Evolutionary conservation across 768 basidiomycete genomes (phyloP), one percentile per base, ranked within the genome.

Genomic region (Sarcodon sp.): DNA sequence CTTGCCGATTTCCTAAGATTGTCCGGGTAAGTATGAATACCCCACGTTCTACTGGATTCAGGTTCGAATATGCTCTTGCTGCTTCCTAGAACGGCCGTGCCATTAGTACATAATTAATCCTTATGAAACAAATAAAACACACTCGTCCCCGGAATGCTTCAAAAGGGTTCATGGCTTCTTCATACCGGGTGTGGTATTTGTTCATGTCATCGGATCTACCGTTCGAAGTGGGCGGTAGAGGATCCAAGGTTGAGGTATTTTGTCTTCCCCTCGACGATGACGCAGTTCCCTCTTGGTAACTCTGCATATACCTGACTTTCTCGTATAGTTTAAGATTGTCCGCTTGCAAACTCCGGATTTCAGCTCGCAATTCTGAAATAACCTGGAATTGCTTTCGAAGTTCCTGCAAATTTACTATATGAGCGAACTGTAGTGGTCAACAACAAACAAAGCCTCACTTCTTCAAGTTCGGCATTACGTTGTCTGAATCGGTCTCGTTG

Each of bases 251-350:
- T 18, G 79, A 76, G 13, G 69, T 72, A 36, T 77, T 69, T 27
- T 27, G 21, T 27, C 21, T 27, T 41, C 39, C 39, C 39, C 39
- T 41, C 13, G 39, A 15, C 13, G 16, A 15, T 16, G 39, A 41
- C 35, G 53, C 38, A 6, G 66, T 63, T 32, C 74, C 67, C 35
- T 88, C 85, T 13, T 87, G 77, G 58, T 98, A 99, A 52, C 85
- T 89, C 62, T 98, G 93, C 83, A 97, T 96, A 62, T 98, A 98
- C 51, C 93, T 81, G 46, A 98, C 93, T 69, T 98, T 99, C 66
- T 98, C 96, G 64, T 98, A 98, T 51, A 98, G 69, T 63, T 99
- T 98, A 41, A 99, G 76, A 61, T 98, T 99, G 64, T 98, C 96
- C 1, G 82, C 73, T 64, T 98, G 94, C 35, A 99, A 72, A 47